Conservation (phyloP, 2,329 filamentous ascomycete genomes). For the Aspergillus arachidicola region DNA sequence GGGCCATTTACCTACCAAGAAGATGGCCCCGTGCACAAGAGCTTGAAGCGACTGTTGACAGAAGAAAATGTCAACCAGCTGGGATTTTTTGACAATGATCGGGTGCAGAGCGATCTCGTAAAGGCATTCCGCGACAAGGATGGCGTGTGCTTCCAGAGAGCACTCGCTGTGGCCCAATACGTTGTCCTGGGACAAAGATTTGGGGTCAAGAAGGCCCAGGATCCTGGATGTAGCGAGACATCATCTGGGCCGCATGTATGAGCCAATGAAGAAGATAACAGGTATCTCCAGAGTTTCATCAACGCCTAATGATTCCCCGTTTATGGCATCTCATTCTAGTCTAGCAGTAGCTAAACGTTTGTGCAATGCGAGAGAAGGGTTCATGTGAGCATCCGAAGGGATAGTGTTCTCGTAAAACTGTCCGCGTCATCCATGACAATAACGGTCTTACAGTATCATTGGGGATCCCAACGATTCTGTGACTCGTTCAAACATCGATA, state of each 20-base stretch:
- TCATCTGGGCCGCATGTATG: not conserved
- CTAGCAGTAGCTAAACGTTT: not conserved
- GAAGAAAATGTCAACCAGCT: conserved; percentile 40
- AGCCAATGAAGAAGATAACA: not conserved
- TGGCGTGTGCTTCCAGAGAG: conserved; percentile 37
- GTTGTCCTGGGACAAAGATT: conserved; percentile 49
- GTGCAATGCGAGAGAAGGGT: not conserved
- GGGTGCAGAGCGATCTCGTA: conserved; percentile 37
- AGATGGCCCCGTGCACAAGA: conserved; percentile 47
- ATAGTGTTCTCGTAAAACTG: not conserved
- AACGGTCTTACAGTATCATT: not conserved
- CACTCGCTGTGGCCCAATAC: conserved; percentile 46
- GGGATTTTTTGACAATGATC: conserved; percentile 46
- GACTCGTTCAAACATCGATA: not conserved
- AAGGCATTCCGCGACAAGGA: conserved; percentile 45
- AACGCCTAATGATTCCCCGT: not conserved
- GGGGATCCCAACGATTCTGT: not conserved
- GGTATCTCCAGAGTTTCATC: not conserved
- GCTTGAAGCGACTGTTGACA: conserved; percentile 35
- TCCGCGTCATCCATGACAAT: not conserved
- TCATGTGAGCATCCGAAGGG: not conserved
- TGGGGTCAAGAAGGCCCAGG: conserved; percentile 32
- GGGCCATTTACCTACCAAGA: conserved; percentile 48
- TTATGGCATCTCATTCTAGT: not conserved
- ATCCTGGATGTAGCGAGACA: not conserved